Evolutionary conservation across 2,329 filamentous ascomycete species (phyloP).

Genomic region (Stagonosporopsis tanaceti): DNA sequence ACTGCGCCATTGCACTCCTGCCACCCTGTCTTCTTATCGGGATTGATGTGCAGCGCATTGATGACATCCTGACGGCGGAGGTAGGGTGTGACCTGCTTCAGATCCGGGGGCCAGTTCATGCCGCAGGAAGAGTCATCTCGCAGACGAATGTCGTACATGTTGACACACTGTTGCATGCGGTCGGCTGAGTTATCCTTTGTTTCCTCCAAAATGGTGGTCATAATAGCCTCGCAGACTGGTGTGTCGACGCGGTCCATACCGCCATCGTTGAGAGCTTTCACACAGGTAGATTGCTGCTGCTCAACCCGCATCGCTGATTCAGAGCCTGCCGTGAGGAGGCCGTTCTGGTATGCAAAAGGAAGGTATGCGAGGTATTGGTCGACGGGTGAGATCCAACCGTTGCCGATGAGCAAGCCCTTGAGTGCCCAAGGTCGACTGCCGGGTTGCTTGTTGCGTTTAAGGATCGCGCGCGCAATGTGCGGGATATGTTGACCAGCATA

Average conservation of each 20-base stretch:
- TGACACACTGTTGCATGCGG: conserved; percentile 71
- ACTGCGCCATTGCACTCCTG: conserved; percentile 87
- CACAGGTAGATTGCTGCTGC: conserved; percentile 72
- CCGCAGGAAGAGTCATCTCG: conserved; percentile 84
- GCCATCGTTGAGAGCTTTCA: conserved; percentile 66
- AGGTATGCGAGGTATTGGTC: conserved; percentile 93
- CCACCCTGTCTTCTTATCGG: conserved; percentile 87
- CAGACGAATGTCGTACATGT: conserved; percentile 97
- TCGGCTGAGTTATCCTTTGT: conserved; percentile 66
- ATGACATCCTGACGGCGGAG: conserved; percentile 82
- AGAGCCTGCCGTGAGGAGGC: conserved; percentile 73
- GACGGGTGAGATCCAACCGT: conserved; percentile 92
- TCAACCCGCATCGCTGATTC: conserved; percentile 72
- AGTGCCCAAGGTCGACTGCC: conserved; percentile 73
- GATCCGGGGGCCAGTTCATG: conserved; percentile 97
- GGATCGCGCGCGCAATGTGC: conserved; percentile 90
- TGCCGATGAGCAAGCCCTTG: conserved; percentile 88
- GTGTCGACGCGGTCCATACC: conserved; percentile 72
- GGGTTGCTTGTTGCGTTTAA: conserved; percentile 79
- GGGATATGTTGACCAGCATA: conserved; percentile 97
- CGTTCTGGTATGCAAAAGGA: conserved; percentile 78
- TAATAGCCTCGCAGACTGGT: conserved; percentile 75
- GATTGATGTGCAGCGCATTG: conserved; percentile 80
- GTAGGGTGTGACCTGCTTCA: conserved; percentile 80
- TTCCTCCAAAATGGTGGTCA: conserved; percentile 73